Percentiles rank a stretch among this genome's conserved stretches.
These are phyloP conservation scores for Aurantiochytrium sp. DNA, from an alignment of 108 stramenopile species.

Conservation along the genomic window DNA sequence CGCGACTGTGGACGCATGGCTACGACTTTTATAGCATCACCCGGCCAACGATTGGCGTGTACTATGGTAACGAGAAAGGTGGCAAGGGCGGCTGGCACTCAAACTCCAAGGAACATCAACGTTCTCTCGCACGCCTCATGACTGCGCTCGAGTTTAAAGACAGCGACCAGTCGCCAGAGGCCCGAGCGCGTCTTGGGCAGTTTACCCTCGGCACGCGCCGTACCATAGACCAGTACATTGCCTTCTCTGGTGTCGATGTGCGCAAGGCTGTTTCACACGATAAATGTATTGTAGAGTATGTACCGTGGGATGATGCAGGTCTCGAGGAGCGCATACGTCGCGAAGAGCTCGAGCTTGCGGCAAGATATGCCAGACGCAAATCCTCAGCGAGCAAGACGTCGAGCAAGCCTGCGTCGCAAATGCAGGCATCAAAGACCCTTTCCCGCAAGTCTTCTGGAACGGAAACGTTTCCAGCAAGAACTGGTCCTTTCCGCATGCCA, in stretches of 20 bases:
- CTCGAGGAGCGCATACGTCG: not conserved
- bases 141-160: constrained; percentile 11
- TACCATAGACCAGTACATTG: constrained; percentile 58
- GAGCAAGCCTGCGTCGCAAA: not conserved
- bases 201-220: constrained; percentile 71
- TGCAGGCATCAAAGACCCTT: not conserved
- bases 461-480: no score
- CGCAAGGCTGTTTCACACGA: not conserved
- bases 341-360: not conserved
- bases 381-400: not conserved
- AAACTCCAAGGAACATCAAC: constrained; percentile 25
- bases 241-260: constrained; percentile 62
- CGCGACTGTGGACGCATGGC: constrained; percentile 67
- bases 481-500: no score
- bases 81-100: constrained; percentile 50
- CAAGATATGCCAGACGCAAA: no score
- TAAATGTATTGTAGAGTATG: not conserved
- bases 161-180: constrained; percentile 18
- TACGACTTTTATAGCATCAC: constrained; percentile 80
- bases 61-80: constrained; percentile 51
- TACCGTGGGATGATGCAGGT: not conserved
- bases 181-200: constrained; percentile 61
- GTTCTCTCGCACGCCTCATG: constrained; percentile 29
- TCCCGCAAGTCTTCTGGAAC: no score
- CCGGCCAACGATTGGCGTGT: constrained; percentile 58